phyloP scores from a whole-genome alignment of 306 rosid species.

The Fragaria vesca region DNA sequence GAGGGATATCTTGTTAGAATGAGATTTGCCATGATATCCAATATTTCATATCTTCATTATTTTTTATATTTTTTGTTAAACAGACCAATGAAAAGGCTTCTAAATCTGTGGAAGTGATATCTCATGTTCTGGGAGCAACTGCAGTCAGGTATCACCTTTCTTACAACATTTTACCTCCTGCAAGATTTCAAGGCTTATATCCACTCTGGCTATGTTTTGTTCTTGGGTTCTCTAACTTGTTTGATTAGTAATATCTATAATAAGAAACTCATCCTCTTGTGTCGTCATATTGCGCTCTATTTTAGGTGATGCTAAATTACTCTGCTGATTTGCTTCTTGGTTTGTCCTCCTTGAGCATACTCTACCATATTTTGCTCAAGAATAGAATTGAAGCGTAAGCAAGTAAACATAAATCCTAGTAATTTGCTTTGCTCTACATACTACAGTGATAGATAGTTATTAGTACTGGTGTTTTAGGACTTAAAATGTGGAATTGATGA shows the following conservation, averaged over 20 bases:
- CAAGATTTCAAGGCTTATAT: not conserved
- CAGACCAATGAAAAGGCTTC: too few species aligned
- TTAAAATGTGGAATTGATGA: not conserved
- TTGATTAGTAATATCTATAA: too few species aligned
- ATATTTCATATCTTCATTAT: not conserved
- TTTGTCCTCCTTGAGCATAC: not conserved
- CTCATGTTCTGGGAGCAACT: too few species aligned
- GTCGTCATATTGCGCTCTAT: not conserved
- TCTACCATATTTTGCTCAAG: not conserved
- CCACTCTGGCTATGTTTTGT: not conserved
- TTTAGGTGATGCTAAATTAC: not conserved
- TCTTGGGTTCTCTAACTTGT: not conserved
- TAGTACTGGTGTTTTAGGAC: not conserved
- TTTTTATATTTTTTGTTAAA: too few species aligned
- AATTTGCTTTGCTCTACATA: not conserved
- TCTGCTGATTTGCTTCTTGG: not conserved
- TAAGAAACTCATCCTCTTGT: not conserved
- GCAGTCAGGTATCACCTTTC: not conserved
- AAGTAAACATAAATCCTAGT: not conserved
- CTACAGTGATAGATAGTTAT: not conserved
- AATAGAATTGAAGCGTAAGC: not conserved
- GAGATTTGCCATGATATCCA: too few species aligned
- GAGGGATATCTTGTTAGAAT: not conserved
- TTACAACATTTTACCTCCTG: not conserved
- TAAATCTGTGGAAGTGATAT: too few species aligned